A percentile compares a stretch with the other conserved stretches of the same genome.
Evolutionary conservation across 306 rosid species (phyloP).

Genomic region (Begonia fuchsioides): DNA sequence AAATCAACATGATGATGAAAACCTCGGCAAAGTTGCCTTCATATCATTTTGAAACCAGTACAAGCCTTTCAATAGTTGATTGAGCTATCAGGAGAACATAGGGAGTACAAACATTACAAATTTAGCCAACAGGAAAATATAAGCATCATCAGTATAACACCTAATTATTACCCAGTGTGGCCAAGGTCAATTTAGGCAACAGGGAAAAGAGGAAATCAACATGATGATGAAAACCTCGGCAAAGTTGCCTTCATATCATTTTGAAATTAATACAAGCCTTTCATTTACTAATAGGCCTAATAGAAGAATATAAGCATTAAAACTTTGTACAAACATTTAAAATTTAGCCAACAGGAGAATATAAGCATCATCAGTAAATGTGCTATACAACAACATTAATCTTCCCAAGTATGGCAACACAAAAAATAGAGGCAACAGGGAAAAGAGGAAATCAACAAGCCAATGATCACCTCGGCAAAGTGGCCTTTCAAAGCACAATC

Average conservation of each 20-base stretch:
- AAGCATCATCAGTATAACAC: neutral
- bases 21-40: too few species aligned
- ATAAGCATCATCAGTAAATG: slow-evolving; percentile 4
- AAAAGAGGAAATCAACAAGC: slow-evolving; percentile 33
- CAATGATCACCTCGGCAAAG: slow-evolving; percentile 32
- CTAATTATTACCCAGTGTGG: neutral
- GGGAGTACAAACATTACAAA: too few species aligned
- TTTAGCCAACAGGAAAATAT: neutral
- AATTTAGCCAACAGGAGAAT: slow-evolving; percentile 7
- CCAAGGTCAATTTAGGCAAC: slow-evolving; percentile 31
- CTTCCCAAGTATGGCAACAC: slow-evolving; percentile 6
- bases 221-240: slow-evolving; percentile 25
- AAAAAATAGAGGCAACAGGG: slow-evolving; percentile 30
- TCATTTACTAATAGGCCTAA: too few species aligned
- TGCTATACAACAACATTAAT: slow-evolving; percentile 9
- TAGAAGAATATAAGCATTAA: too few species aligned
- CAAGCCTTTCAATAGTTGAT: too few species aligned
- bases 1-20: too few species aligned
- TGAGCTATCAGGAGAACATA: too few species aligned
- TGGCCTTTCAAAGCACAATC: slow-evolving; percentile 10
- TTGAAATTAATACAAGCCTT: neutral
- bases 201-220: slow-evolving; percentile 54
- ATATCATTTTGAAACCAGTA: too few species aligned
- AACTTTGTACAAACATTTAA: neutral
- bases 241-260: slow-evolving; percentile 38